Base-by-base conservation (phyloP, 2,329 filamentous ascomycete genomes). In the Fusarium algeriense region DNA sequence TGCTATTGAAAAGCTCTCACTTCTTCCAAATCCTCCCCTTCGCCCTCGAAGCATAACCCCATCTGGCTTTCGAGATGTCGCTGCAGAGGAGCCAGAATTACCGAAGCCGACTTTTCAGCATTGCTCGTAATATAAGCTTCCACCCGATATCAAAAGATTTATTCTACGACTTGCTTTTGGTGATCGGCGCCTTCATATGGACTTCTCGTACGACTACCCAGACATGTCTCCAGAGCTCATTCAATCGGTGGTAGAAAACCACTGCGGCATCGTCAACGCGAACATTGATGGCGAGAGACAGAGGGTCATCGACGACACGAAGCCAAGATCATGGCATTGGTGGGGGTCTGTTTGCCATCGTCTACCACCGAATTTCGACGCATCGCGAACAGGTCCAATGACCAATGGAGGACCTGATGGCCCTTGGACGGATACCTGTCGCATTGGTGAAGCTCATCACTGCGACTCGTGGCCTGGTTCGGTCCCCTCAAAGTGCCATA, bases 131-230 rank as follows among this genome's bases (percentile, higher is more conserved):
- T 41, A 43, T 7, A 53, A 28, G 7, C 17, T 32, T 1, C 56
- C 46, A 0, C 37, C 56, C 0, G 37, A 59, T 7, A 15, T 59
- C 7, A 26, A 44, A 34, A 2, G 45, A 17, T 15, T 4, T 15
- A 52, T 58, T n/a, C 9, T 57, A 5, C 20, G 28, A 7, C n/a
- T 58, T 0, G 45, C 55, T 20, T 58, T 58, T 15, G 55, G 55
- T 2, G 37, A 40, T 23, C 17, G 6, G 4, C 15, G 44, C 1
- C n/a, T 58, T 0, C 55, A 58, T 2, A 52, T 52, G n/a, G 34
- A 26, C 2, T 38, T 52, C 0, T 32, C 20, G 1, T 58, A 32
- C 9, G 17, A 28, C 6, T 13, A 56, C 17, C 23, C 41, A 5
- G 41, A 56, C 1, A 48, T 48, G 19, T 2, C 41, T 2, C 6